Percentiles rank a stretch among this genome's conserved stretches.
phyloP scores from a whole-genome alignment of 306 rosid genomes.

The Parietaria judaica region DNA sequence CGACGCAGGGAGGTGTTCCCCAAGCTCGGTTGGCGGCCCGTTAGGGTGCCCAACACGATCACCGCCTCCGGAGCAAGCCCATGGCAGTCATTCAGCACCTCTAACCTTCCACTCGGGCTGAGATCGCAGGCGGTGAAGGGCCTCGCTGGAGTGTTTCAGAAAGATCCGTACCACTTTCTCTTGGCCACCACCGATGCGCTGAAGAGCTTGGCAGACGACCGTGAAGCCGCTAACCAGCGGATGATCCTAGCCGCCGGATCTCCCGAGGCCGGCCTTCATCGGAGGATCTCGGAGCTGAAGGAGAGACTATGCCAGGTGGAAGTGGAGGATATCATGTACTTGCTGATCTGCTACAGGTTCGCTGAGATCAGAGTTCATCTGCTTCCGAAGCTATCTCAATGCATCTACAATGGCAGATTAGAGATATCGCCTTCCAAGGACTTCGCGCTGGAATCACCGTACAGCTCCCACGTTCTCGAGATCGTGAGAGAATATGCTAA shows the following conservation, averaged over 20 bases:
- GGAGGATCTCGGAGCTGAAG: constrained; percentile 86
- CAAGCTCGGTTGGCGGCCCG: neutral
- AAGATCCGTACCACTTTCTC: constrained; percentile 68
- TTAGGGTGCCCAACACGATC: constrained; percentile 17
- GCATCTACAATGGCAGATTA: constrained; percentile 76
- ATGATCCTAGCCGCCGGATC: constrained; percentile 36
- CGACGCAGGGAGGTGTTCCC: too few relatives aligned
- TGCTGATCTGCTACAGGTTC: constrained; percentile 63
- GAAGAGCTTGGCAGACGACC: constrained; percentile 57
- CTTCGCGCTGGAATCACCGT: constrained; percentile 87
- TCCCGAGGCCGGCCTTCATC: constrained; percentile 64
- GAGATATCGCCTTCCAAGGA: constrained; percentile 90
- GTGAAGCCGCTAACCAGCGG: constrained; percentile 51
- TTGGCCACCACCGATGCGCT: constrained; percentile 63
- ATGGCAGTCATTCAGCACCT: constrained; percentile 32
- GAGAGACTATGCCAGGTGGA: constrained; percentile 71
- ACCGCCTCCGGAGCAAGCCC: constrained; percentile 34
- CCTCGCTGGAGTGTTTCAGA: constrained; percentile 59
- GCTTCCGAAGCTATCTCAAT: constrained; percentile 77
- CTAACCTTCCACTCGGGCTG: constrained; percentile 59
- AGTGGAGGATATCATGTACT: constrained; percentile 81
- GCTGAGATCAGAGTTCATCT: constrained; percentile 79
- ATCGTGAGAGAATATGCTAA: constrained; percentile 76
- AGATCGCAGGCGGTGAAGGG: constrained; percentile 53
- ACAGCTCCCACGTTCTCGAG: constrained; percentile 59